phyloP scores from a whole-genome alignment of 2,329 filamentous ascomycete genomes.

The Botrytis cinerea region DNA sequence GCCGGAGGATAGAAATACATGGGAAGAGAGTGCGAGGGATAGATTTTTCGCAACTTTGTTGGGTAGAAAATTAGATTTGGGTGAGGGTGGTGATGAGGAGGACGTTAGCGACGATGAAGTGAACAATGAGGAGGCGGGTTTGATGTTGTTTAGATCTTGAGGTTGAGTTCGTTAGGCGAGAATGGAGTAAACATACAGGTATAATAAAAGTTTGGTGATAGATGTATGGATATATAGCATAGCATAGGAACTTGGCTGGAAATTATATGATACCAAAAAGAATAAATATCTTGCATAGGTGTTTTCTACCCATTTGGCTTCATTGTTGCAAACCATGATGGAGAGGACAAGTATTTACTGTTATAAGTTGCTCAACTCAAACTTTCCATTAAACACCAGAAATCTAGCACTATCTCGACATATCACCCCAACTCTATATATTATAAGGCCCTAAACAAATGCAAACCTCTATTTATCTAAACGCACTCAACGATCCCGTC shows the following conservation, averaged over 20 bases:
- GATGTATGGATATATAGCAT: background rate
- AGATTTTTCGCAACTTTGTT: conserved; percentile 74
- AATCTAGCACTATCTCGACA: no score
- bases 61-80: conserved; percentile 67
- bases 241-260: background rate
- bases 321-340: background rate
- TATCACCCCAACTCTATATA: background rate
- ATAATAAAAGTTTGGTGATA: background rate
- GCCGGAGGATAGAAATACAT: conserved; percentile 75
- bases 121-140: conserved; percentile 39
- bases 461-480: background rate
- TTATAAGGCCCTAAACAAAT: background rate
- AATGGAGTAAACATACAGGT: background rate
- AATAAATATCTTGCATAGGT: background rate
- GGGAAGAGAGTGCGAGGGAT: conserved; percentile 80
- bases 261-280: conserved; percentile 5
- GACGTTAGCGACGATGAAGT: conserved; percentile 49
- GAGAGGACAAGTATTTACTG: background rate
- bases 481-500: background rate
- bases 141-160: conserved; percentile 42
- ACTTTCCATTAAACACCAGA: background rate
- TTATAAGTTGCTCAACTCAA: background rate
- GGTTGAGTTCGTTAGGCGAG: background rate
- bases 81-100: conserved; percentile 57
- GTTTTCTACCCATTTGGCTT: no score